Conservation (phyloP, 306 rosid genomes). For the Prinsepia uniflora region DNA sequence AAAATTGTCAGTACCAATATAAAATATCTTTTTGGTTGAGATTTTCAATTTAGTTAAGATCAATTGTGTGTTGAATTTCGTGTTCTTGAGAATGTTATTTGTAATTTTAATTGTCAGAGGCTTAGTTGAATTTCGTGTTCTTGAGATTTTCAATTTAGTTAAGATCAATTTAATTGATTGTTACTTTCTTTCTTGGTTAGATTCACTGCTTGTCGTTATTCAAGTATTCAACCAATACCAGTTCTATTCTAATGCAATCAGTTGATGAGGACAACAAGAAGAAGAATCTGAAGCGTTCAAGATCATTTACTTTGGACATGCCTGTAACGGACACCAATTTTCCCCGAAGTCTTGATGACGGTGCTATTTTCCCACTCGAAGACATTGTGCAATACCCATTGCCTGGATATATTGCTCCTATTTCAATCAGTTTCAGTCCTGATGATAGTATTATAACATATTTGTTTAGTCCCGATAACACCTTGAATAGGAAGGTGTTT, state of each 20-base stretch:
- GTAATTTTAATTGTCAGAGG: no score
- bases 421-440: conserved; percentile 76
- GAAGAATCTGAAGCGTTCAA: conserved; percentile 65
- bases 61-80: no score
- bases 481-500: conserved; percentile 67
- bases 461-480: conserved; percentile 74
- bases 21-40: no score
- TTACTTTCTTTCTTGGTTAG: conserved; percentile 3
- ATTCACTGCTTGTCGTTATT: conserved; percentile 30
- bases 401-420: conserved; percentile 82
- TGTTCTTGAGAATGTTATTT: no score
- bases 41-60: no score
- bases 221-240: conserved; percentile 31
- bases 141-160: neutral
- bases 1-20: no score
- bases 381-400: conserved; percentile 86
- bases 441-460: conserved; percentile 65
- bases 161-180: neutral
- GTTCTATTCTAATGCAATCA: conserved; percentile 64
- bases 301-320: conserved; percentile 52
- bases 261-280: conserved; percentile 50
- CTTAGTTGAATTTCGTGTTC: no score
- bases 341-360: conserved; percentile 45
- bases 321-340: conserved; percentile 62
- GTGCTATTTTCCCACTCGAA: conserved; percentile 63